Conservation (phyloP, 2,329 filamentous ascomycete species). For the Fusarium lyarnte region DNA sequence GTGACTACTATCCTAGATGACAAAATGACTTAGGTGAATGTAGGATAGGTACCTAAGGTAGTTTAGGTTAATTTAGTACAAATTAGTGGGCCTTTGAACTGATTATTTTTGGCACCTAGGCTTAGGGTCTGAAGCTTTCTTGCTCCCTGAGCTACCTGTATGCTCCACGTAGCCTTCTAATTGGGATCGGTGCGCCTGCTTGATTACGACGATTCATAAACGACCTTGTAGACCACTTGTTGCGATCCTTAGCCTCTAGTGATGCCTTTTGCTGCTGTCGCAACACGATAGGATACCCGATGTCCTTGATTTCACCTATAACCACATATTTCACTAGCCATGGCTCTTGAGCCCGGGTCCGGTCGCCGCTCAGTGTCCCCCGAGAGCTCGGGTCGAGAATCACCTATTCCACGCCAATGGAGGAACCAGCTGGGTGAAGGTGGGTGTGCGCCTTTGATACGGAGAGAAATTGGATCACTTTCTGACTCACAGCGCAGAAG, state of each 20-base stretch:
- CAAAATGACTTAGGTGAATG: too few species aligned
- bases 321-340: slow-evolving; percentile 50
- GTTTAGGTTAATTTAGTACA: too few species aligned
- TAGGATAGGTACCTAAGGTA: too few species aligned
- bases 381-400: slow-evolving; percentile 83
- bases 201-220: slow-evolving; percentile 26
- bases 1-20: too few species aligned
- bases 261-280: slow-evolving; percentile 29
- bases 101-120: too few species aligned
- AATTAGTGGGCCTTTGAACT: too few species aligned
- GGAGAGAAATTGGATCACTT: not conserved
- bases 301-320: slow-evolving; percentile 33
- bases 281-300: slow-evolving; percentile 25
- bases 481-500: slow-evolving; percentile 56
- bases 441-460: slow-evolving; percentile 54
- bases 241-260: slow-evolving; percentile 11
- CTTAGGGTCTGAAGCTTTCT: too few species aligned
- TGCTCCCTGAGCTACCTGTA: not conserved
- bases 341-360: slow-evolving; percentile 71
- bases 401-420: slow-evolving; percentile 79
- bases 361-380: slow-evolving; percentile 74
- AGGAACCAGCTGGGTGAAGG: slow-evolving; percentile 81
- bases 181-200: slow-evolving; percentile 33
- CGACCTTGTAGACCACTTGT: slow-evolving; percentile 3
- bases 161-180: slow-evolving; percentile 44